These are phyloP conservation scores for Paraphoma chrysanthemicola DNA, from an alignment of 2,329 filamentous ascomycete genomes.

Conservation along the genomic window DNA sequence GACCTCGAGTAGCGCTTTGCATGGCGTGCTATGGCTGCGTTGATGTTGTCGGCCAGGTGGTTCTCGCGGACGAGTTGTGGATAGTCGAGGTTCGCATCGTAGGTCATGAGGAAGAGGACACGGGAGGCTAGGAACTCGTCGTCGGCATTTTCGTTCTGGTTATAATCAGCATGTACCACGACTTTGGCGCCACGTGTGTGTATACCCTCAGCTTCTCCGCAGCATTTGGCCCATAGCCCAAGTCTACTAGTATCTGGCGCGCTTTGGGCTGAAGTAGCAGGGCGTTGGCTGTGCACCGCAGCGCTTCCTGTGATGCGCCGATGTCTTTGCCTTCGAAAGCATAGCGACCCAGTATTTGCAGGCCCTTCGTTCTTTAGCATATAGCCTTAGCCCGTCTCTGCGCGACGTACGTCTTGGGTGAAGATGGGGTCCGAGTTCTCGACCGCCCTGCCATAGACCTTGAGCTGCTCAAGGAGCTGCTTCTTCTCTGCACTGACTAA, in stretches of 20 bases:
- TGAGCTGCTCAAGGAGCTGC: constrained; percentile 67
- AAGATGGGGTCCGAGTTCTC: constrained; percentile 82
- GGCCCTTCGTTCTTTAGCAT: constrained; percentile 63
- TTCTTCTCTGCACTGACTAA: constrained; percentile 63
- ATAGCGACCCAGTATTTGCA: constrained; percentile 74
- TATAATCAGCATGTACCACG: constrained; percentile 4
- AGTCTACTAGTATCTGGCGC: constrained; percentile 75
- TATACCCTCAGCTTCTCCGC: constrained; percentile 71
- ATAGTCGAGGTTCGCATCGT: constrained; percentile 74
- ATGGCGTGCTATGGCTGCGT: constrained; percentile 74
- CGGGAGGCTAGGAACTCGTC: constrained; percentile 87
- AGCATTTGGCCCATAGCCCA: constrained; percentile 71
- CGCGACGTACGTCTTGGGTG: constrained; percentile 68
- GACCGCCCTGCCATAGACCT: constrained; percentile 77
- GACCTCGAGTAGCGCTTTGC: constrained; percentile 53
- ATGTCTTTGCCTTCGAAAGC: constrained; percentile 72
- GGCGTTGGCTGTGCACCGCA: constrained; percentile 86
- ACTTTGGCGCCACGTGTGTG: background rate
- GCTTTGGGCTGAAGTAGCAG: constrained; percentile 73
- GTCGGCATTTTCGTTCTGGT: constrained; percentile 71
- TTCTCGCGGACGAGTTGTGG: constrained; percentile 70
- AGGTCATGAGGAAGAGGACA: constrained; percentile 81
- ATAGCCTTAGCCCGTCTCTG: constrained; percentile 1
- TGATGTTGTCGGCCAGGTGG: constrained; percentile 71
- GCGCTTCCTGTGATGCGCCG: constrained; percentile 70